A percentile compares a stretch with the other conserved stretches of the same genome.
Conservation (phyloP, 1,139 yeast genomes). For the Arxiozyma slooffiae region DNA sequence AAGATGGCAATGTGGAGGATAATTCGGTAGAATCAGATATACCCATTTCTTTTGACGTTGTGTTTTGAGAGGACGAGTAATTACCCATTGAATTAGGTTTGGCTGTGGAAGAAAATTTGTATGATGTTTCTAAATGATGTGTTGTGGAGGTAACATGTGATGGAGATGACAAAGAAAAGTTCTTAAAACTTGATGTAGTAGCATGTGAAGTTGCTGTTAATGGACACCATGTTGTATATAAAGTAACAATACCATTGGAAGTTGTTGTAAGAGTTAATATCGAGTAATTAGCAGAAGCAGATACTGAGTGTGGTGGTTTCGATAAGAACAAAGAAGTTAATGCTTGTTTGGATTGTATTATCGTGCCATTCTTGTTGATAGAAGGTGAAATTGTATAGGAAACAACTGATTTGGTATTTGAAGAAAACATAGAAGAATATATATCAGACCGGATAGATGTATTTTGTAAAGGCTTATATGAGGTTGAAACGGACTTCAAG, state of each 20-base stretch:
- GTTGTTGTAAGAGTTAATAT: conserved; percentile 35
- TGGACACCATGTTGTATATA: conserved; percentile 44
- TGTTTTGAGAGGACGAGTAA: background rate
- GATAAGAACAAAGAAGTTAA: background rate
- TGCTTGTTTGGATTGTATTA: background rate
- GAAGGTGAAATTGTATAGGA: background rate
- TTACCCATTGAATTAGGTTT: background rate
- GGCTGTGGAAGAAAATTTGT: background rate
- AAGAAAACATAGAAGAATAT: background rate
- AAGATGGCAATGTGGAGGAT: background rate
- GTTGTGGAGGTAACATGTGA: background rate
- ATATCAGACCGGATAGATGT: too few relatives aligned
- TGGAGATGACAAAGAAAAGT: background rate
- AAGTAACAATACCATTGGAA: conserved; percentile 36
- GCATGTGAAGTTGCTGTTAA: conserved; percentile 8
- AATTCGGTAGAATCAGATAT: background rate
- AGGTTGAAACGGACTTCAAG: too few relatives aligned
- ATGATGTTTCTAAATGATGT: background rate
- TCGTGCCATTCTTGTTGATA: background rate
- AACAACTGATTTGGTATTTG: background rate
- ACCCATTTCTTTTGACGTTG: background rate
- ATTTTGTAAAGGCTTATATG: too few relatives aligned
- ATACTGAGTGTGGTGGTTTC: background rate
- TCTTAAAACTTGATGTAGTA: background rate
- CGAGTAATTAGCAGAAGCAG: background rate